Percentiles rank a stretch among this genome's conserved stretches.
Evolutionary conservation across 1,139 yeast species (phyloP).

Genomic region (Barnettozyma hawaiiensis): DNA sequence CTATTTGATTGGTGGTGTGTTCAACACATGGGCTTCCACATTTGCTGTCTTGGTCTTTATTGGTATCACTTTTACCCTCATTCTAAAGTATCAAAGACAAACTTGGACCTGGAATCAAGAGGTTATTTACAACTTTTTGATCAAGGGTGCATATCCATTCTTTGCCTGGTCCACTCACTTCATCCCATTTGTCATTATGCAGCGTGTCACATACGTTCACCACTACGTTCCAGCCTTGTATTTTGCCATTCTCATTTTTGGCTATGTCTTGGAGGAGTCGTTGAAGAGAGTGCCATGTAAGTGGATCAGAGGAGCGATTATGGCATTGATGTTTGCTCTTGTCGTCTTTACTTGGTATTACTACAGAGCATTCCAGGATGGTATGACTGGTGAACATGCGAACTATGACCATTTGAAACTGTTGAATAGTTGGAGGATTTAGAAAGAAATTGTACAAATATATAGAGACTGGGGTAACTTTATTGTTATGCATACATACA

Average conservation of each 20-base stretch:
- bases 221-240: constrained; percentile 79
- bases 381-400: constrained; percentile 46
- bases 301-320: constrained; percentile 29
- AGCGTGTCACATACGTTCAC: constrained; percentile 78
- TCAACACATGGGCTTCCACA: constrained; percentile 57
- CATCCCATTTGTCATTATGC: constrained; percentile 71
- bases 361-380: constrained; percentile 43
- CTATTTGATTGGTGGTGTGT: constrained; percentile 62
- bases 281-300: constrained; percentile 19
- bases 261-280: constrained; percentile 47
- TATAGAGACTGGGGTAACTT: too few species aligned
- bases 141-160: constrained; percentile 59
- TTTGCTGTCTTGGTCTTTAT: constrained; percentile 30
- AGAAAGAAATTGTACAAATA: background rate
- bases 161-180: constrained; percentile 69
- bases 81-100: constrained; percentile 64
- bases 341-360: constrained; percentile 33
- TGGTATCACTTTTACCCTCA: constrained; percentile 34
- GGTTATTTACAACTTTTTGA: constrained; percentile 32
- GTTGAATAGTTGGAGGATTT: constrained; percentile 37
- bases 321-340: constrained; percentile 33
- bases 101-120: constrained; percentile 24
- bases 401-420: constrained; percentile 41
- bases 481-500: too few species aligned
- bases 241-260: constrained; percentile 64